Evolutionary conservation across 78 protist species (phyloP), one percentile per base, ranked within the genome.

Genomic region (Dictyostelium intermedium): DNA sequence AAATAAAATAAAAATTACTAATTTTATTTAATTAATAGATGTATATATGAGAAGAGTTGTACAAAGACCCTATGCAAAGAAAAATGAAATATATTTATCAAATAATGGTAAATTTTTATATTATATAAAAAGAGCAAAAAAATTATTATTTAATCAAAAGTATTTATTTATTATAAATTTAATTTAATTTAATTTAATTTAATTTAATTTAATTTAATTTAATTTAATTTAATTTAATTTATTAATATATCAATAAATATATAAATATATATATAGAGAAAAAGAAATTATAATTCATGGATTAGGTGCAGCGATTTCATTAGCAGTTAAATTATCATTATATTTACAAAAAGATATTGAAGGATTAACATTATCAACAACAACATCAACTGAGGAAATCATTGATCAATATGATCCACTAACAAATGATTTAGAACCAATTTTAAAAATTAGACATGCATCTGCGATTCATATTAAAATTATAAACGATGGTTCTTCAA

Each of bases 391-490:
- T 8, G 92, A 87, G 18, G 85, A 60, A 53, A 87, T 87, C n/a
- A 76, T 87, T 43, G 92, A 87, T 87, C 92, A 87, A 56, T 87
- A 87, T 87, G 92, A 87, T 35, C 92, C 92, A 9, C 41, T 77
- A 11, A 34, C 20, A 11, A 74, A 87, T 63, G 92, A 85, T 37
- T 34, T 85, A 34, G 92, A 85, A 34, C 83, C 92, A 74, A 60
- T 85, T 30, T 56, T 77, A 74, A 85, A 76, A 45, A 85, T 74
- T 45, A 85, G 92, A 85, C 82, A 70, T 74, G 78, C 83, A 25
- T 85, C 92, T 37, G 50, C 92, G 0, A 85, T 85, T 56, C 92
- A 85, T 56, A 85, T 85, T 25, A 85, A 76, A 76, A 39, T 85
- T 34, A 61, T 47, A 30, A 82, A 47, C 35, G 66, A 45, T 18